phyloP scores from a whole-genome alignment of 1,284 basidiomycete species.

The Apiotrichum siamense region DNA sequence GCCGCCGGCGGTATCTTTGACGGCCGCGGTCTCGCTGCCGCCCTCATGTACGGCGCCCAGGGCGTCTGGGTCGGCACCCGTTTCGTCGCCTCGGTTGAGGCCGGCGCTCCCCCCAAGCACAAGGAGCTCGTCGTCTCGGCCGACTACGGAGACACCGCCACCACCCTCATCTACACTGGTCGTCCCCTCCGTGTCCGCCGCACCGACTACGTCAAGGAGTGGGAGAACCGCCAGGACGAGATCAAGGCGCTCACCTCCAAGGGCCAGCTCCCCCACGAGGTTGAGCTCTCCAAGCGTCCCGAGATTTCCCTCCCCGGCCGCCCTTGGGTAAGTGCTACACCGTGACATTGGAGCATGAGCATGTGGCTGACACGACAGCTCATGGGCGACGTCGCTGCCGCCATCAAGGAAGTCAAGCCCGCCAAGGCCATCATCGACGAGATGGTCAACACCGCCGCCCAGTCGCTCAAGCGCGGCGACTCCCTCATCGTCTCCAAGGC shows the following conservation, averaged over 20 bases:
- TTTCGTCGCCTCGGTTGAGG: constrained; percentile 75
- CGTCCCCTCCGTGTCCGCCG: constrained; percentile 75
- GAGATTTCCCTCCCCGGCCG: constrained; percentile 17
- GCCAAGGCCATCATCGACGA: constrained; percentile 73
- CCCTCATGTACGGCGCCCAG: constrained; percentile 74
- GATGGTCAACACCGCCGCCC: constrained; percentile 52
- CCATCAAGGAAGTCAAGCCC: constrained; percentile 69
- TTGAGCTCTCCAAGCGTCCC: constrained; percentile 55
- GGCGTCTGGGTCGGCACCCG: constrained; percentile 85
- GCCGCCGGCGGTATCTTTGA: constrained; percentile 82
- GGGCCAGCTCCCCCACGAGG: constrained; percentile 66
- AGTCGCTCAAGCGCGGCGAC: constrained; percentile 6
- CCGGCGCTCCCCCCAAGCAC: constrained; percentile 19
- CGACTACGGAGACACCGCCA: constrained; percentile 52
- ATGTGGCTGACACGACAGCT: constrained; percentile 43
- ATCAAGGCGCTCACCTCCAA: constrained; percentile 62
- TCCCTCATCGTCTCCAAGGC: constrained; percentile 3
- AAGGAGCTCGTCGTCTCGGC: constrained; percentile 37
- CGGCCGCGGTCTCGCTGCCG: constrained; percentile 73
- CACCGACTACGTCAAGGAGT: constrained; percentile 72
- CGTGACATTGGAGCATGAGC: background rate
- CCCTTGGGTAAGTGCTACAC: too few species aligned
- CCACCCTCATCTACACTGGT: constrained; percentile 79
- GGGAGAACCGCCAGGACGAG: constrained; percentile 49
- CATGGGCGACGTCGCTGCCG: constrained; percentile 70